Conservation (phyloP, 176 grass and related monocot species). For the Oryza rufipogon region DNA sequence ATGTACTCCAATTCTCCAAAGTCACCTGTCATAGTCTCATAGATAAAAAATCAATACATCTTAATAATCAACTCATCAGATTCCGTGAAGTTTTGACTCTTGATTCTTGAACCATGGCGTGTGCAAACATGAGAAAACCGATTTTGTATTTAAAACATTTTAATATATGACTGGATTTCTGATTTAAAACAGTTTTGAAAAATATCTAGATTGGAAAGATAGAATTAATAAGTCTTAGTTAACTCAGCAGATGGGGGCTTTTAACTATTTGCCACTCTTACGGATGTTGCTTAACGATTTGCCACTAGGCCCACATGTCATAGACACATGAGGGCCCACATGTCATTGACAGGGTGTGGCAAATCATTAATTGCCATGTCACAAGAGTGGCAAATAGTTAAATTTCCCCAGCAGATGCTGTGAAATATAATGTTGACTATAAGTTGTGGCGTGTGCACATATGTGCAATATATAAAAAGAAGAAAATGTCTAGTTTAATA, state of each 20-base stretch:
- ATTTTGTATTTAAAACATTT: too few species aligned
- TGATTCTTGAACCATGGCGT: neutral
- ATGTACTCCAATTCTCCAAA: neutral
- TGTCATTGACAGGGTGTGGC: too few species aligned
- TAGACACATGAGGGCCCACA: too few species aligned
- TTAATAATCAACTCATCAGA: neutral
- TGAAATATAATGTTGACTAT: constrained; percentile 1
- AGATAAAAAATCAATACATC: too few species aligned
- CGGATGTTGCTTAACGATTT: too few species aligned
- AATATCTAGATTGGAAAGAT: too few species aligned
- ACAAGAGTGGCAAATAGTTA: too few species aligned
- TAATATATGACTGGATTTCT: too few species aligned
- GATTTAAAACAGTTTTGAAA: too few species aligned
- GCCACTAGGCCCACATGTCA: too few species aligned
- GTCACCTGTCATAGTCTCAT: neutral
- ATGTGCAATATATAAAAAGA: neutral
- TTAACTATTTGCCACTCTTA: too few species aligned
- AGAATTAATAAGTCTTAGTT: neutral
- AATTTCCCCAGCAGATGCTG: neutral
- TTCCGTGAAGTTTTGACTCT: neutral
- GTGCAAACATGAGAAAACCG: neutral
- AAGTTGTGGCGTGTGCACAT: neutral
- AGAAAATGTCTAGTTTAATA: neutral
- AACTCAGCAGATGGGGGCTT: neutral
- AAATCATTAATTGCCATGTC: too few species aligned